These are phyloP conservation scores for Hansenula lynferdii DNA, from an alignment of 1,139 yeast species.

Conservation along the genomic window DNA sequence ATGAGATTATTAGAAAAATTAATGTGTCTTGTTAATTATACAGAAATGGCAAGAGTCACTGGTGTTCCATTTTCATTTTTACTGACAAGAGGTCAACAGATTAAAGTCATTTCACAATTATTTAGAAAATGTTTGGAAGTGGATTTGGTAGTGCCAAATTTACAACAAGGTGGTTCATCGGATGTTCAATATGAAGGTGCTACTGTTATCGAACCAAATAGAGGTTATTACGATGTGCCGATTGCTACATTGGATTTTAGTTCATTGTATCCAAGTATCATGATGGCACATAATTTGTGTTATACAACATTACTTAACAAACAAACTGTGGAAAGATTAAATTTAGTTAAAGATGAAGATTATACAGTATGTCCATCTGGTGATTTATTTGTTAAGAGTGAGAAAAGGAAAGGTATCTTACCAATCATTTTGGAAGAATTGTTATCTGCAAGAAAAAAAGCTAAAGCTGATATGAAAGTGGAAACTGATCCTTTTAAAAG, in stretches of 20 bases:
- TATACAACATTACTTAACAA: conserved; percentile 82
- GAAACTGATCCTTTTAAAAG: conserved; percentile 93
- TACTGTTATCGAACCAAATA: conserved; percentile 92
- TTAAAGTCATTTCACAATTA: conserved; percentile 92
- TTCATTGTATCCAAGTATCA: conserved; percentile 94
- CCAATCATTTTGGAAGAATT: conserved; percentile 91
- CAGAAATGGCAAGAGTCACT: conserved; percentile 99
- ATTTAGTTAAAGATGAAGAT: conserved; percentile 64
- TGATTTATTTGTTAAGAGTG: conserved; percentile 78
- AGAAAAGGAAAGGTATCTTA: conserved; percentile 73
- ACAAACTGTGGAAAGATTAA: conserved; percentile 61
- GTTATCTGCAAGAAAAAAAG: conserved; percentile 86
- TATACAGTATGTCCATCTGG: conserved; percentile 90
- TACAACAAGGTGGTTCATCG: conserved; percentile 70
- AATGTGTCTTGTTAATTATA: conserved; percentile 95
- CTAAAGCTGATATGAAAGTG: conserved; percentile 82
- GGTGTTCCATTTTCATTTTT: conserved; percentile 96
- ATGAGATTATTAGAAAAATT: conserved; percentile 81
- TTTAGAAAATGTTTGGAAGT: conserved; percentile 87
- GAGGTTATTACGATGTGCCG: conserved; percentile 96
- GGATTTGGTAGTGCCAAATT: conserved; percentile 85
- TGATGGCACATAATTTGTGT: conserved; percentile 99
- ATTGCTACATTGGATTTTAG: conserved; percentile 98
- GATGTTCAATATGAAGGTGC: conserved; percentile 98
- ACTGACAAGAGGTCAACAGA: conserved; percentile 91